Percentiles rank a stretch among this genome's conserved stretches.
These are phyloP conservation scores for Tricholoma flavovirens DNA, from an alignment of 768 basidiomycete genomes.

Conservation along the genomic window DNA sequence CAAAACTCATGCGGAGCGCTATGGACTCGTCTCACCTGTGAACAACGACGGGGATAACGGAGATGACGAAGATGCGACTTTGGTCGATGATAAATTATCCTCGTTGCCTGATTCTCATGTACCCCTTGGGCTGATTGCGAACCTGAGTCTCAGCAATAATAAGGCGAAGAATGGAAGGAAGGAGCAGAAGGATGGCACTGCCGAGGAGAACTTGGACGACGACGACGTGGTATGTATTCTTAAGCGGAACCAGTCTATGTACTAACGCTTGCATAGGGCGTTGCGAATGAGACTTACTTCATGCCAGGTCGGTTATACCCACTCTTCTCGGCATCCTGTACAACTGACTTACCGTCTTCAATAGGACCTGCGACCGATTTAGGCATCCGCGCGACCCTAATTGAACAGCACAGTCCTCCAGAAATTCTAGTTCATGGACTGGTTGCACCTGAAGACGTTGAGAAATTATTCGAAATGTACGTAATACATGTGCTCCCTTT, in stretches of 20 bases:
- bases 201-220: slow-evolving; percentile 47
- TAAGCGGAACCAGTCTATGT: too few species aligned
- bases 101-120: slow-evolving; percentile 65
- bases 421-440: slow-evolving; percentile 79
- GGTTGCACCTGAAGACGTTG: slow-evolving; percentile 72
- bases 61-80: slow-evolving; percentile 29
- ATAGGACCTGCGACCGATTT: slow-evolving; percentile 70
- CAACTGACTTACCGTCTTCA: not conserved
- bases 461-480: slow-evolving; percentile 79
- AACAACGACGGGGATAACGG: slow-evolving; percentile 24
- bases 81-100: slow-evolving; percentile 41
- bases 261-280: too few species aligned
- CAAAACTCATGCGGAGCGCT: slow-evolving; percentile 22
- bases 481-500: slow-evolving; percentile 19
- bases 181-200: slow-evolving; percentile 30
- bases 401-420: slow-evolving; percentile 74
- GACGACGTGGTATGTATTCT: slow-evolving; percentile 52
- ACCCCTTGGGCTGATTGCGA: slow-evolving; percentile 71
- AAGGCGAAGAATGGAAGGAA: slow-evolving; percentile 37
- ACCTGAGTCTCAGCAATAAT: slow-evolving; percentile 57
- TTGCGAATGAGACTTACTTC: slow-evolving; percentile 78
- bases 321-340: not conserved
- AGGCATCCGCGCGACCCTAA: slow-evolving; percentile 59
- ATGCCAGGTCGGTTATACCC: slow-evolving; percentile 49
- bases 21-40: slow-evolving; percentile 14